These are phyloP conservation scores for Patellifolia procumbens DNA, from an alignment of 179 eudicot species.

Conservation along the genomic window DNA sequence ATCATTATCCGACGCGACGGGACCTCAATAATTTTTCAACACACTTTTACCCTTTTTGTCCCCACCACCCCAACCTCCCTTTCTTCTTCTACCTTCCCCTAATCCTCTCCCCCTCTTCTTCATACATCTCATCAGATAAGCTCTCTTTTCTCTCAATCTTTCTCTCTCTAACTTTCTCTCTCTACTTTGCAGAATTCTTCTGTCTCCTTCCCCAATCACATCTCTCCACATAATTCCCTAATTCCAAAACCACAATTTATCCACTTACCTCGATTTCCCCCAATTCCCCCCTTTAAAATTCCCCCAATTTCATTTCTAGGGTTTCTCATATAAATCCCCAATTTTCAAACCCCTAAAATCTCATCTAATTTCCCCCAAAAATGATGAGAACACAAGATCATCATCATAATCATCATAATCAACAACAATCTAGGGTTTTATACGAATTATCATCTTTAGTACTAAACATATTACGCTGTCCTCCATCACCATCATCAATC, in stretches of 20 bases:
- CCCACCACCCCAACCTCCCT: background rate
- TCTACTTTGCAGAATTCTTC: too few relatives aligned
- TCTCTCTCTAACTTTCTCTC: conserved; percentile 3
- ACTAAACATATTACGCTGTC: conserved; percentile 37
- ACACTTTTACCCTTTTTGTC: conserved; percentile 11
- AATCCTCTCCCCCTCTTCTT: background rate
- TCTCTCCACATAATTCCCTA: background rate
- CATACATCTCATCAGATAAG: conserved; percentile 11
- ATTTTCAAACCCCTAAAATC: background rate
- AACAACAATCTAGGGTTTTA: conserved; percentile 39
- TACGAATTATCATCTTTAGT: conserved; percentile 35
- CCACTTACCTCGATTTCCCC: conserved; percentile 31
- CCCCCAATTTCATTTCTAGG: conserved; percentile 8
- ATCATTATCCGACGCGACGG: background rate
- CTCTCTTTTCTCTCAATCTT: background rate
- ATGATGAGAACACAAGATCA: conserved; percentile 32
- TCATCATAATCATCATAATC: background rate
- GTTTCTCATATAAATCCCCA: background rate
- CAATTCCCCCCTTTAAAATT: background rate
- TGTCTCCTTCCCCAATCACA: conserved; percentile 2
- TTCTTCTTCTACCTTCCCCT: background rate
- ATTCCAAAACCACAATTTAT: conserved; percentile 8
- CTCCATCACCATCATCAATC: conserved; percentile 28
- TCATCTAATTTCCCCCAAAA: background rate
- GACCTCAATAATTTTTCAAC: background rate